Base-by-base conservation (phyloP, 768 basidiomycete species). In the Mycena albidolilacea region DNA sequence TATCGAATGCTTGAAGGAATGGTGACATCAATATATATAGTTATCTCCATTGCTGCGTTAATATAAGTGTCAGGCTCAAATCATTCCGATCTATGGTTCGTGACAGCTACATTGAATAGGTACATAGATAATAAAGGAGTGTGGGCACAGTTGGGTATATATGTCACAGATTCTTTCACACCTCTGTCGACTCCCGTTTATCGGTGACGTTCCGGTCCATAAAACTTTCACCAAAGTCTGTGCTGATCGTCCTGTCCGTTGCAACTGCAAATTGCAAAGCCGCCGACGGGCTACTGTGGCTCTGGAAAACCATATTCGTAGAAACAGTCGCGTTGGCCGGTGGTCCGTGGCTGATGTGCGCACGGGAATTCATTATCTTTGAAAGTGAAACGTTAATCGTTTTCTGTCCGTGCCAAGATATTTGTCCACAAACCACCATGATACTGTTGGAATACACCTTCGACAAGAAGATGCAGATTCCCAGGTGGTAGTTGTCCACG, bases 371-470 rank as follows among this genome's bases (percentile, higher is more conserved):
- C 35, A 73, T 23, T 30, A 68, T 73, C 72, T 67, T 41, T 12
- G 9, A n/a, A 23, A 19, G 7, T 44, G 14, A 14, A 48, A 30
- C 3, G 37, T 54, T 19, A 50, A 17, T 35, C n/a, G 15, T 44
- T 10, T 37, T 8, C 38, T 21, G 38, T 38, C 1, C 9, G 43
- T 44, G 43, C 43, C 57, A 21, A 35, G 15, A 65, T 35, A 21
- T 14, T 30, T 10, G 5, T 39, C 52, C 9, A 35, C 65, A 0
- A 6, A 60, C 67, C 19, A 41, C 37, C 35, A 68, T 37, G 14
- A 68, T 67, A 54, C 52, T 23, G 39, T 78, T 78, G 15, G 76
- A 77, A 70, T 80, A 80, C 15, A 80, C 71, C 44, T 80, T 80
- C 8, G 75, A 73, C 11, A 78, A 44, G 69, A 52, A 76, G 65